These are phyloP conservation scores for Striga asiatica DNA, from an alignment of 257 asterid genomes.

Conservation along the genomic window DNA sequence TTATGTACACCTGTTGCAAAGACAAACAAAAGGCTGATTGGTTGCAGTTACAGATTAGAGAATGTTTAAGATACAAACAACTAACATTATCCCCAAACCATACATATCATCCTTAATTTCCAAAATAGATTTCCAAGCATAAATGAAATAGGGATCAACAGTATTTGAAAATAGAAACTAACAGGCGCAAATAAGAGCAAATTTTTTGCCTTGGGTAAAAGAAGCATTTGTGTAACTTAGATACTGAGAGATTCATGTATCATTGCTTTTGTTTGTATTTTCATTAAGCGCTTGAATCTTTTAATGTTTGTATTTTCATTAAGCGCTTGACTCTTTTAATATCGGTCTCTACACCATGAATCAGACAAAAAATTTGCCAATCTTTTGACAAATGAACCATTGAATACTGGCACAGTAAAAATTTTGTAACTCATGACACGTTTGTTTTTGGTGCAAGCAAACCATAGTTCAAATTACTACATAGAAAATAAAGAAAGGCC, in stretches of 20 bases:
- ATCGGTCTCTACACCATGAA: neutral
- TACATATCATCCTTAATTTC: neutral
- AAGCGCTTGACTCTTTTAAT: too few relatives aligned
- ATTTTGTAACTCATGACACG: neutral
- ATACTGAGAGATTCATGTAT: too few relatives aligned
- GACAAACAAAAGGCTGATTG: slow-evolving; percentile 9
- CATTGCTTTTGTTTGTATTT: too few relatives aligned
- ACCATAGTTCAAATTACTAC: neutral
- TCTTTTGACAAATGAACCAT: neutral
- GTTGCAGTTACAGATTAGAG: neutral
- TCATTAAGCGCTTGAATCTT: too few relatives aligned
- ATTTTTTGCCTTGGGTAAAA: neutral
- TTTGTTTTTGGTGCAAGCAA: neutral
- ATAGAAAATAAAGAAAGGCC: neutral
- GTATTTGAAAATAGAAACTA: neutral
- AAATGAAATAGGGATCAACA: neutral
- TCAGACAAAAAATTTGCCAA: neutral
- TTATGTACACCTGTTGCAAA: slow-evolving; percentile 66
- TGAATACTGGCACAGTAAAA: neutral
- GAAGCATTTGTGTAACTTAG: too few relatives aligned
- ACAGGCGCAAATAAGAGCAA: neutral
- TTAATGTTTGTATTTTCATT: too few relatives aligned
- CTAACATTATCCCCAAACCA: neutral
- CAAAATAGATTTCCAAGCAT: neutral
- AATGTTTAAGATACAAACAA: neutral